Base-by-base conservation (phyloP, 768 basidiomycete genomes). In the Termitomyces sp. region DNA sequence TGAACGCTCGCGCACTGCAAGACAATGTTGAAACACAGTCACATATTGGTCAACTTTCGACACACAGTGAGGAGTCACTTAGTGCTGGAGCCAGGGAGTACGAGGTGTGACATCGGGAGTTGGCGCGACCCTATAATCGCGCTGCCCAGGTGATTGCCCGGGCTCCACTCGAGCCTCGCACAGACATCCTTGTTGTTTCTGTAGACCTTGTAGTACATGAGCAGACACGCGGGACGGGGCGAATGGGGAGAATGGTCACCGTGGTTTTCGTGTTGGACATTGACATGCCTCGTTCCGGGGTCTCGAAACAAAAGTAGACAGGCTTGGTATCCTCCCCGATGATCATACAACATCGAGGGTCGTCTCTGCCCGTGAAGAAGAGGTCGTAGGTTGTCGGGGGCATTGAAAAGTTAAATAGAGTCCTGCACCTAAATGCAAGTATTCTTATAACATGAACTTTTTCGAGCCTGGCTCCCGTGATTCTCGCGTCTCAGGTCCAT, bases 311-410 rank as follows among this genome's bases (percentile, higher is more conserved):
- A 67, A 84, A 81, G 73, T 81, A 86, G 63, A 87, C 70, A 0
- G 81, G 80, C 62, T 74, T 78, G 33, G 72, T 74, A 70, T 82
- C 82, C 65, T 85, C 81, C 41, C 87, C 86, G 62, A 89, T 88
- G 72, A 89, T 72, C 57, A 83, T 77, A 67, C 84, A 86, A 57
- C 76, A 78, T 55, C 87, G 82, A 46, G 87, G 86, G 72, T 90
- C 80, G 69, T 85, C 84, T 66, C 75, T 75, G 55, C 86, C 84
- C 48, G 86, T 85, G 76, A 89, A 90, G 72, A 81, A 88, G 34
- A 90, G 71, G 66, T 80, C 73, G 69, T 77, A 86, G 58, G 78
- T 73, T 58, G 75, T 73, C 59, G 72, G 63, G 60, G 74, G 63
- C 73, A 75, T 77, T 64, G 55, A 64, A 73, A 72, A 69, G 64